Percentiles rank a stretch among this genome's conserved stretches.
Conservation (phyloP, 2,329 filamentous ascomycete species). For the Colletotrichum tamarilloi region DNA sequence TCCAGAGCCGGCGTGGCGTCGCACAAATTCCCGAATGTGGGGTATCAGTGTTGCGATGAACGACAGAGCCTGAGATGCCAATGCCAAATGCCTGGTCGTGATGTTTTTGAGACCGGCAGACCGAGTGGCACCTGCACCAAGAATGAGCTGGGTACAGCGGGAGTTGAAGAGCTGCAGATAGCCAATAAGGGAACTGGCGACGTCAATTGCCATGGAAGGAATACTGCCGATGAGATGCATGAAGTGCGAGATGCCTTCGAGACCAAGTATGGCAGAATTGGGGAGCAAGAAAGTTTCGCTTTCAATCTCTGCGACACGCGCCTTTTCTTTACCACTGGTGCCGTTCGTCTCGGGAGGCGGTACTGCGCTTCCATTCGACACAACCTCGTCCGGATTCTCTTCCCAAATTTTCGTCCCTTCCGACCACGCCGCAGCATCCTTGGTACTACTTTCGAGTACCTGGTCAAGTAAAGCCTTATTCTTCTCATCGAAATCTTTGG, state of each 20-base stretch:
- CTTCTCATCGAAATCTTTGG: slow-evolving; percentile 77
- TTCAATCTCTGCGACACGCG: slow-evolving; percentile 81
- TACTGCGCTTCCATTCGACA: slow-evolving; percentile 35
- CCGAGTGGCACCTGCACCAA: slow-evolving; percentile 90
- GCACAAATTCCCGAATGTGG: slow-evolving; percentile 90
- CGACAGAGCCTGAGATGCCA: slow-evolving; percentile 88
- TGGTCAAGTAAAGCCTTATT: slow-evolving; percentile 70
- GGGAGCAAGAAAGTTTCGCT: slow-evolving; percentile 88
- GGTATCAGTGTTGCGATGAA: slow-evolving; percentile 91
- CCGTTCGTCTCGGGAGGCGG: slow-evolving; percentile 58
- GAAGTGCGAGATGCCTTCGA: slow-evolving; percentile 85
- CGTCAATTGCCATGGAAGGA: slow-evolving; percentile 88
- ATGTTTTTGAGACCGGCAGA: slow-evolving; percentile 95
- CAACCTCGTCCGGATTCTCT: slow-evolving; percentile 35
- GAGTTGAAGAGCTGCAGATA: slow-evolving; percentile 96
- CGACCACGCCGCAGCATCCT: slow-evolving; percentile 75
- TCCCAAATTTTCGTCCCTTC: slow-evolving; percentile 70
- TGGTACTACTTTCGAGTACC: slow-evolving; percentile 77
- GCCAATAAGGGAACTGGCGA: slow-evolving; percentile 81
- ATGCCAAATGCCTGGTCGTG: slow-evolving; percentile 91
- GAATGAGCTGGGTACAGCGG: slow-evolving; percentile 93
- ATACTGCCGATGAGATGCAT: slow-evolving; percentile 86
- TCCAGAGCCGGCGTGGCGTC: slow-evolving; percentile 74
- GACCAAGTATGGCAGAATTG: slow-evolving; percentile 82
- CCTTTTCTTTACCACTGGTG: slow-evolving; percentile 68